Conservation (phyloP, 345 rosid genomes). For the Mercurialis annua region DNA sequence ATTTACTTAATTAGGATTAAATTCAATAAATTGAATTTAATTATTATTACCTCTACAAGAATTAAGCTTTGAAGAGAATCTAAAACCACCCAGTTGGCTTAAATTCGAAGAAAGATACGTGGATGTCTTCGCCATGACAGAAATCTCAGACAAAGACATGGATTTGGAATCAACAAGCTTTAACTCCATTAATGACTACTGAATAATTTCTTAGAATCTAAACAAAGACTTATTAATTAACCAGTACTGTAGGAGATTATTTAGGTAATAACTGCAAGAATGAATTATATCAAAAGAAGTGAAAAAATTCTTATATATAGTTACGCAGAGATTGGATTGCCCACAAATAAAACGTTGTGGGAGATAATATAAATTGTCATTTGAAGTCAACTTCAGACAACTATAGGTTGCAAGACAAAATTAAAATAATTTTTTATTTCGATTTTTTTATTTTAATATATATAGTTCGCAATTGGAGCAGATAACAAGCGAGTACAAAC, state of each 20-base stretch:
- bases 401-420: constrained; percentile 3
- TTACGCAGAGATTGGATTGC: constrained; percentile 1
- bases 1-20: no score
- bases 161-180: constrained; percentile 30
- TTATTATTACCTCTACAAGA: constrained; percentile 37
- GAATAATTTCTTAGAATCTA: constrained; percentile 2
- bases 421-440: no score
- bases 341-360: constrained; percentile 31
- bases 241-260: background rate
- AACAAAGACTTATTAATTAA: no score
- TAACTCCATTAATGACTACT: constrained; percentile 41
- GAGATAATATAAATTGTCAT: constrained; percentile 19
- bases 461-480: no score
- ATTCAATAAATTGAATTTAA: background rate
- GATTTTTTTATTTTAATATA: no score
- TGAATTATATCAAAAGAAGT: background rate
- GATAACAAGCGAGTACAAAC: no score
- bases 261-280: constrained; percentile 2
- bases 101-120: constrained; percentile 26
- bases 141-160: constrained; percentile 33
- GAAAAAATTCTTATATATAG: background rate
- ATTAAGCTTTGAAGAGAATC: constrained; percentile 32
- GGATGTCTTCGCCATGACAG: constrained; percentile 25
- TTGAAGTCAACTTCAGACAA: constrained; percentile 2
- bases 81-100: constrained; percentile 24